Percentiles rank a stretch among this genome's conserved stretches.
Conservation (phyloP, 129 eudicot genomes). For the Saposhnikovia divaricata region DNA sequence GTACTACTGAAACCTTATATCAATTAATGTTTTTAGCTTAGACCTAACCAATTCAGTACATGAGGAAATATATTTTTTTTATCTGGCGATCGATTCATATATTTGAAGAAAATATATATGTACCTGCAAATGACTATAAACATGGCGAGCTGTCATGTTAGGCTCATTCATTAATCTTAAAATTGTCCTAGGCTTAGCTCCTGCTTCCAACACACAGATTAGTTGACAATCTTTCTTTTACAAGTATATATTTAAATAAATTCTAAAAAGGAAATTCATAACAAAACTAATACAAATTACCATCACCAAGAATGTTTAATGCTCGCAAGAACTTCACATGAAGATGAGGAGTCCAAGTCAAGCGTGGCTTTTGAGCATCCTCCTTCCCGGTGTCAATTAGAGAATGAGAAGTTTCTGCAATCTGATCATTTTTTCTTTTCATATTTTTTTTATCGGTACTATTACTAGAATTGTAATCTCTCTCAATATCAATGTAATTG, state of each 20-base stretch:
- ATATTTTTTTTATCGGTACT: no score
- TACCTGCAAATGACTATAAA: conserved; percentile 1
- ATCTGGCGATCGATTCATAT: no score
- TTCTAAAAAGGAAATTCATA: background rate
- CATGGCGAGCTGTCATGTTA: conserved; percentile 5
- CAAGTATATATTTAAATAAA: background rate
- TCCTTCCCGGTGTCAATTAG: no score
- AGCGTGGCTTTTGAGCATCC: background rate
- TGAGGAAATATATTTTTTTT: no score
- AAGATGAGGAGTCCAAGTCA: background rate
- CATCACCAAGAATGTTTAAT: background rate
- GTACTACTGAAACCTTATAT: no score
- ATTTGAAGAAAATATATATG: background rate
- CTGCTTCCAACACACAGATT: background rate
- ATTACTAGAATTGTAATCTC: no score
- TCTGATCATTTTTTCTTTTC: background rate
- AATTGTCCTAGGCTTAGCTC: background rate
- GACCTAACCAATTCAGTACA: no score
- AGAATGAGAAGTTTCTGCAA: background rate
- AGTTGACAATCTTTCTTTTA: no score
- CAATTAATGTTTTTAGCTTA: no score
- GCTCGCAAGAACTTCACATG: background rate
- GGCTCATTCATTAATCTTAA: conserved; percentile 13
- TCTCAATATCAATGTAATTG: no score
- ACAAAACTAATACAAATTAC: background rate